Percentiles rank a stretch among this genome's conserved stretches.
Conservation (phyloP, 202 grass and related monocot species). For the Cymbopogon flexuosus region DNA sequence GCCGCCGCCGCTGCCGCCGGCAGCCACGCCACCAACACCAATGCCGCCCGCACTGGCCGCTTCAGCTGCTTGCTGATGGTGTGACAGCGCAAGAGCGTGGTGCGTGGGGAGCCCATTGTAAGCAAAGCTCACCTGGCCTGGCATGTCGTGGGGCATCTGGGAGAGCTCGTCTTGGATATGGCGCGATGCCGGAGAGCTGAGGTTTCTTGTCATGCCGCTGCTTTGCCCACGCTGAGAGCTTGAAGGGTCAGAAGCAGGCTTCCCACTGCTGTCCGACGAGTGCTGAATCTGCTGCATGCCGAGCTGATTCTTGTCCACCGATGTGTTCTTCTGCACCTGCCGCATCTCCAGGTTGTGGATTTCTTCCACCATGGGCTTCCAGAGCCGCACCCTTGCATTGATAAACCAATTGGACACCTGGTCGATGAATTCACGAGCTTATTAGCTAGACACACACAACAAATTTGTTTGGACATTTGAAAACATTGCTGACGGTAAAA, state of each 20-base stretch:
- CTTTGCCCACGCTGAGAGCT: constrained; percentile 40
- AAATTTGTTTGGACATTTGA: neutral
- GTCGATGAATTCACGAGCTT: neutral
- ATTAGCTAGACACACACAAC: too few species aligned
- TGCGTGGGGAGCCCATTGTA: constrained; percentile 45
- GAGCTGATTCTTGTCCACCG: constrained; percentile 37
- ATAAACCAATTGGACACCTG: constrained; percentile 99
- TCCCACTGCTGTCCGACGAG: constrained; percentile 50
- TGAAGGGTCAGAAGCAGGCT: constrained; percentile 44
- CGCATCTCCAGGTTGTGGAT: constrained; percentile 88
- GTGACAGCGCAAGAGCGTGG: constrained; percentile 16
- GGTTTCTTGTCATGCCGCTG: constrained; percentile 36
- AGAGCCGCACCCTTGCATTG: constrained; percentile 93
- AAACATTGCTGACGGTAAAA: neutral
- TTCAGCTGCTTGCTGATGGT: constrained; percentile 23
- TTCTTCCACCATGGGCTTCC: constrained; percentile 99
- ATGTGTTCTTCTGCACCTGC: constrained; percentile 51
- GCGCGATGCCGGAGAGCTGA: constrained; percentile 7
- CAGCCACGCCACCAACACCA: neutral
- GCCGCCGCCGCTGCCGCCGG: constrained; percentile 26
- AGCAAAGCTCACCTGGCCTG: constrained; percentile 48
- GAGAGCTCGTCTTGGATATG: constrained; percentile 42
- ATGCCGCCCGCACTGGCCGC: neutral
- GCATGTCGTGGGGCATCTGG: constrained; percentile 50
- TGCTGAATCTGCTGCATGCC: constrained; percentile 40